Evolutionary conservation across 164 flowering plant genomes (phyloP), one percentile per base, ranked within the genome.

Genomic region (Kingdonia uniflora): DNA sequence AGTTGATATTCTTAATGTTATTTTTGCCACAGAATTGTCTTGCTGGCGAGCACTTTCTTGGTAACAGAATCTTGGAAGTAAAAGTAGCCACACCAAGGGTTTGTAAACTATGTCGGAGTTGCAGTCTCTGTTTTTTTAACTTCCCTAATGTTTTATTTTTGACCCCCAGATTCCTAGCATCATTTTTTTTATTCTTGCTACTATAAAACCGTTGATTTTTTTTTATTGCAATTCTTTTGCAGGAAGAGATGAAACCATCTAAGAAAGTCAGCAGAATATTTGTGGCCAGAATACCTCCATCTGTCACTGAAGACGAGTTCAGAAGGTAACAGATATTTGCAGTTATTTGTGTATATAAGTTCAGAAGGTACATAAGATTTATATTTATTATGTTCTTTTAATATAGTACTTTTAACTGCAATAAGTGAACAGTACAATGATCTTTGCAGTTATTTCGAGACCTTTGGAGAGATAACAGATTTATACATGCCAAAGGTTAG

Each of bases 81-180:
- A 94, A 94, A 85, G 67, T 94, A 23, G 99, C 99, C 15, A 94
- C 99, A 5, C 99, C 97, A 43, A 94, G 81, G 97, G 99, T 94
- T 73, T 38, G 26, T 20, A 51, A 29, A 13, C 29, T 54, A 16
- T 49, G 35, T 4, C 2, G 12, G 20, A 17, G 40, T 19, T 64
- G 55, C 37, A 19, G 22, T 19, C 19, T 50, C 14, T 46, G 14
- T 42, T 21, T 19, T 13, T 33, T 29, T 1, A 45, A 2, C 4
- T 51, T 49, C 15, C 12, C 51, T 21, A 20, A 13, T 5, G 14
- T 20, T 22, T 17, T 47, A 13, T 21, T 21, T 23, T 44, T 19
- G 15, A 4, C n/a, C 13, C 35, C 35, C 8, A 8, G 35, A 8
- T 29, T 29, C 8, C 35, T 29, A 29, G 8, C n/a, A 29, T 8